phyloP scores from a whole-genome alignment of 1,284 basidiomycete species.

The Peniophora sp. region DNA sequence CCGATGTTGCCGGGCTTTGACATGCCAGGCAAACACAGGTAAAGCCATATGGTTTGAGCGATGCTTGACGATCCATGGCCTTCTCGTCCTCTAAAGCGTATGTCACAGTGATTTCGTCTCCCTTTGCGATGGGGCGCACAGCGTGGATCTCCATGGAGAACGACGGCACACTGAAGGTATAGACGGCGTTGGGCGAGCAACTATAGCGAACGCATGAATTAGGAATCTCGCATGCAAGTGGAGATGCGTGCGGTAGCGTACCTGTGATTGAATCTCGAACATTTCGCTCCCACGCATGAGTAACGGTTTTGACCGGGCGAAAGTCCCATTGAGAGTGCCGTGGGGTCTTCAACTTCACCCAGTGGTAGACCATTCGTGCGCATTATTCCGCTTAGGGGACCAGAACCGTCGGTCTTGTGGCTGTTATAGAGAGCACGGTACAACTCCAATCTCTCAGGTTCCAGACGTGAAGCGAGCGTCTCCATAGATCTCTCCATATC shows the following conservation, averaged over 20 bases:
- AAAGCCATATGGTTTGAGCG: conserved; percentile 5
- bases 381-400: conserved; percentile 13
- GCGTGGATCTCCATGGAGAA: conserved; percentile 4
- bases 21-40: conserved; percentile 3
- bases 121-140: conserved; percentile 1
- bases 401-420: conserved; percentile 3
- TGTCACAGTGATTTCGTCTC: conserved; percentile 4
- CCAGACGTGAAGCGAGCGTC: not conserved
- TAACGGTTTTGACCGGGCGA: not conserved
- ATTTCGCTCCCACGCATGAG: not conserved
- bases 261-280: not conserved
- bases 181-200: not conserved
- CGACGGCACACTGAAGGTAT: conserved; percentile 1
- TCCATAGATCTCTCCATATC: no score
- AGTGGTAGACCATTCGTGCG: conserved; percentile 20
- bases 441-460: not conserved
- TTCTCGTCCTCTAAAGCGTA: no score
- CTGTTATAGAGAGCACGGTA: conserved; percentile 15
- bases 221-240: not conserved
- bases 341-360: conserved; percentile 9
- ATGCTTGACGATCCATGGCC: no score
- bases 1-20: not conserved
- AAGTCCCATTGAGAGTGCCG: not conserved
- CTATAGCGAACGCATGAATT: not conserved
- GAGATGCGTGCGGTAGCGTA: not conserved